These are phyloP conservation scores for Beta lomatogona DNA, from an alignment of 179 eudicot species.

Conservation along the genomic window DNA sequence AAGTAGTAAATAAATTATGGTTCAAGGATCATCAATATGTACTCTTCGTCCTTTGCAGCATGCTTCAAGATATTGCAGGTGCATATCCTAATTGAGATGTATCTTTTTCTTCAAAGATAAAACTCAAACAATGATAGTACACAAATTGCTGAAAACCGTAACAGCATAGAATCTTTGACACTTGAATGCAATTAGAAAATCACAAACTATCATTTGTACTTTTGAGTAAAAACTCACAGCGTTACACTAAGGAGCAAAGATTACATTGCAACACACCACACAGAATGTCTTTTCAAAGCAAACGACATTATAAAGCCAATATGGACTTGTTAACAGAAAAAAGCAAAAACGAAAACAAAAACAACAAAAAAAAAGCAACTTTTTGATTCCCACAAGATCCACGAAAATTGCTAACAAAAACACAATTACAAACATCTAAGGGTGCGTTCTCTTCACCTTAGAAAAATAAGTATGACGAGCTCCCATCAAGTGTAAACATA, in stretches of 20 bases:
- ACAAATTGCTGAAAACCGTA: no score
- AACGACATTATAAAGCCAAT: not conserved
- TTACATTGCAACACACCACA: not conserved
- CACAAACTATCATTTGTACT: not conserved
- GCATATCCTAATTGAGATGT: not conserved
- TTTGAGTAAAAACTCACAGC: not conserved
- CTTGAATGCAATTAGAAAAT: not conserved
- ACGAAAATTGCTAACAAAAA: not conserved
- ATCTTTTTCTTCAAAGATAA: not conserved
- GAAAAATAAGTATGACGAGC: no score
- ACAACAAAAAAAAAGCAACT: no score
- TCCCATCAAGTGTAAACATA: no score
- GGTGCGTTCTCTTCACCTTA: not conserved
- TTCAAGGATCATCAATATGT: not conserved
- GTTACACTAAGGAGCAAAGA: not conserved
- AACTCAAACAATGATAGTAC: not conserved
- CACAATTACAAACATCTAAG: not conserved
- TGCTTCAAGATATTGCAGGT: not conserved
- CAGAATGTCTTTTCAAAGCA: not conserved
- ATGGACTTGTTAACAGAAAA: not conserved
- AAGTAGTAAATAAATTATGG: not conserved
- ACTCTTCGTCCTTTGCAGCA: not conserved
- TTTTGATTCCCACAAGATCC: not conserved
- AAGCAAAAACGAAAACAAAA: not conserved
- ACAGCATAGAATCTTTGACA: not conserved